phyloP scores from a whole-genome alignment of 2,329 filamentous ascomycete genomes.

The Diaporthe vexans region DNA sequence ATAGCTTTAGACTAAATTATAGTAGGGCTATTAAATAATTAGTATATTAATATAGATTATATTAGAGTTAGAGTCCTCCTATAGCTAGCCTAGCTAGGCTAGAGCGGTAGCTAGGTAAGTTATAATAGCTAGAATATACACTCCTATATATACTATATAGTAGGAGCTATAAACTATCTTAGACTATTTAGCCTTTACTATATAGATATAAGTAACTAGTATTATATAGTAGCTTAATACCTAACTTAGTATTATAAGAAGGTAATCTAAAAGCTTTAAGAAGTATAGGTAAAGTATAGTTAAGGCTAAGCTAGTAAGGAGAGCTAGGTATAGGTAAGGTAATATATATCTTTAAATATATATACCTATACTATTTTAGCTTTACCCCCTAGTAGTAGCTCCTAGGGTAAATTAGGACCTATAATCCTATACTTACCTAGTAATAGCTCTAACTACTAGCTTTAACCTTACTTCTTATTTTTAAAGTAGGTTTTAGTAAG shows the following conservation, averaged over 20 bases:
- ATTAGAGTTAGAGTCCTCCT: too few species aligned
- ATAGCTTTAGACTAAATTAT: too few species aligned
- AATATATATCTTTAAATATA: neutral
- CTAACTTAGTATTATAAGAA: neutral
- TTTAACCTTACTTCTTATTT: neutral
- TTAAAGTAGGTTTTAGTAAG: neutral
- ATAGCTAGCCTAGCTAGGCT: too few species aligned
- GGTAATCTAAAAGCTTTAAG: neutral
- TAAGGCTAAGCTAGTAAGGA: neutral
- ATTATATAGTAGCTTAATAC: neutral
- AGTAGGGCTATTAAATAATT: too few species aligned
- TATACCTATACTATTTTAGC: neutral
- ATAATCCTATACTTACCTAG: neutral
- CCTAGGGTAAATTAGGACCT: neutral
- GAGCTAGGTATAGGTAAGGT: neutral
- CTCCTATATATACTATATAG: too few species aligned
- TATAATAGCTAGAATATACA: too few species aligned
- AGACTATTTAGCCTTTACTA: too few species aligned
- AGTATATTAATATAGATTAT: too few species aligned
- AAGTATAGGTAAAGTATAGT: neutral
- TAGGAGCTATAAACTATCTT: too few species aligned
- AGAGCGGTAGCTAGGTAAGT: too few species aligned
- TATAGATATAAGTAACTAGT: neutral
- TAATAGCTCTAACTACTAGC: neutral
- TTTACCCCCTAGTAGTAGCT: neutral